Base-by-base conservation (phyloP, 352 stramenopile genomes). In the Globisporangium nunn region DNA sequence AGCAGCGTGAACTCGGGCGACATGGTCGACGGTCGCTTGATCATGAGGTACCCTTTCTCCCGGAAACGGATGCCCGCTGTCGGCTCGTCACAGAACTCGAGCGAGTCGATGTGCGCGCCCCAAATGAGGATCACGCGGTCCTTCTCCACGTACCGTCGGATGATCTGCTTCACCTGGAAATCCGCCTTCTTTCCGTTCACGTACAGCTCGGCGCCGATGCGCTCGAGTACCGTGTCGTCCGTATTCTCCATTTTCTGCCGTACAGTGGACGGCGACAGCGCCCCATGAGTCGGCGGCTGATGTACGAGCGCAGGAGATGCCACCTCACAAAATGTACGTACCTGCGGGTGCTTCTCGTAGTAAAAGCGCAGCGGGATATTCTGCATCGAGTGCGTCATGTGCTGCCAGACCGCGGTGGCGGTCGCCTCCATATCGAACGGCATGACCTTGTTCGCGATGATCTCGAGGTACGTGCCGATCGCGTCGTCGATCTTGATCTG, bases 181-280 rank as follows among this genome's bases (percentile, higher is more conserved):
- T 78, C 63, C 3, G 76, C 74, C 30, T 73, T 66, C 2, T 65
- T 81, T 8, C 69, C 67, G 51, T 82, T 84, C 2, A 66, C 70
- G 23, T 74, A 63, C 31, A 84, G 53, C 57, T 87, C 71, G 44
- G 83, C 67, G 44, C 70, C 70, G 53, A 82, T 77, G 52, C 71
- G 77, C 56, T 83, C 76, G 37, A 85, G 60, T n/a, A 87, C 76
- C n/a, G 72, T 81, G 55, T 85, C 62, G 48, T 86, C 72, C 15
- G 68, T 59, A 8, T 37, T 49, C 52, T 50, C 52, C 52, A 58
- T 58, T 23, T 50, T 50, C 52, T 58, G 37, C 1, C 6, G 17
- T 8, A 17, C 2, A 23, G 23, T 23, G 23, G 23, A 23, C 23
- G 23, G 23, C 23, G 23, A 23, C 23, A 23, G 23, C 23, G 23